phyloP scores from a whole-genome alignment of 2,329 filamentous ascomycete genomes.

The Hypocrella siamensis region DNA sequence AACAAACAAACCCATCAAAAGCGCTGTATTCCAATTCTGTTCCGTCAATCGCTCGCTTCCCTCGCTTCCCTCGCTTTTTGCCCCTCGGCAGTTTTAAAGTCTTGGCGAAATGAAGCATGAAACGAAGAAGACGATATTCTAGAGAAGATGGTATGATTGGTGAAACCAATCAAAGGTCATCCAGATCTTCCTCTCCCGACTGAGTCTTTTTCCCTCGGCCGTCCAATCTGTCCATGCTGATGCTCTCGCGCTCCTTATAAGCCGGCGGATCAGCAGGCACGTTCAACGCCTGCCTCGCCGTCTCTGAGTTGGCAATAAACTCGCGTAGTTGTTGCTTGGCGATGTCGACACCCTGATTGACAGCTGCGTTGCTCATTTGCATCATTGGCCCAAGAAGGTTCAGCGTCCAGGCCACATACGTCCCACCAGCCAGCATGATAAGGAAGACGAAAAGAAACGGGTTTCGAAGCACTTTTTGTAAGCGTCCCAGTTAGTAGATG shows the following conservation, averaged over 20 bases:
- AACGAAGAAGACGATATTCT: background rate
- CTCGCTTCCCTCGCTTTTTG: no score
- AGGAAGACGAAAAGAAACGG: conserved; percentile 85
- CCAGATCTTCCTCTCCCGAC: conserved; percentile 35
- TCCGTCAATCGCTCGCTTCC: no score
- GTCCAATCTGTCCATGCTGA: conserved; percentile 46
- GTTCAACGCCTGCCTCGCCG: conserved; percentile 66
- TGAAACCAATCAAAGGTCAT: conserved; percentile 47
- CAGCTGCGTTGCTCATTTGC: conserved; percentile 85
- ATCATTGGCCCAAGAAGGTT: conserved; percentile 94
- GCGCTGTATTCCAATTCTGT: no score
- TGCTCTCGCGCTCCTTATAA: conserved; percentile 24
- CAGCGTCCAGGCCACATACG: conserved; percentile 82
- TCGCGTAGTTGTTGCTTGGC: conserved; percentile 83
- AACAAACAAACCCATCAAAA: no score
- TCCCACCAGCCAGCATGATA: conserved; percentile 57
- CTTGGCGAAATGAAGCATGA: no score
- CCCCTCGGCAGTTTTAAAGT: no score
- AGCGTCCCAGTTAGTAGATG: no score
- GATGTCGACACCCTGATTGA: conserved; percentile 73
- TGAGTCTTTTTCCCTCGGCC: conserved; percentile 36
- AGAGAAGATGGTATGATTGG: no score
- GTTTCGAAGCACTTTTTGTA: conserved; percentile 73
- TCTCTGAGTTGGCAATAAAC: conserved; percentile 78
- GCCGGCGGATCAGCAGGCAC: conserved; percentile 37